phyloP scores from a whole-genome alignment of 2,329 filamentous ascomycete species.

The Calonectria crousiana region DNA sequence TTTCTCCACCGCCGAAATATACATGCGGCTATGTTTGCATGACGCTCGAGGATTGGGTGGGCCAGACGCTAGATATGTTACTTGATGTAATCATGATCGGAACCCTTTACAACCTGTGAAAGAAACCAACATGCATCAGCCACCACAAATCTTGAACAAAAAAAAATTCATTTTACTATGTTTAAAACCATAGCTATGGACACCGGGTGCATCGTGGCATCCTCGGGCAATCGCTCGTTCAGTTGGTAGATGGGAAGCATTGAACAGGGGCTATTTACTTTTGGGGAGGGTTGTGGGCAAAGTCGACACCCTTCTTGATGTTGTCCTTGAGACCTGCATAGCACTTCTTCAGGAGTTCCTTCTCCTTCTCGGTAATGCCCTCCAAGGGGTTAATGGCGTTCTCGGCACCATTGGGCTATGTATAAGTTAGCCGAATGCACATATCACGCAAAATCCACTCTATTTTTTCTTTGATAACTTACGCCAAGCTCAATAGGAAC shows the following conservation, averaged over 20 bases:
- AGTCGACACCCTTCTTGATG: slow-evolving; percentile 93
- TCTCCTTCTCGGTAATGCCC: slow-evolving; percentile 86
- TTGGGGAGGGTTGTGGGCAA: slow-evolving; percentile 88
- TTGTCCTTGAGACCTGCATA: slow-evolving; percentile 88
- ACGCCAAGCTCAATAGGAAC: slow-evolving; percentile 95
- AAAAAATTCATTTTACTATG: slow-evolving; percentile 51
- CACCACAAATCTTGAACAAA: slow-evolving; percentile 42
- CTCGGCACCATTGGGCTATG: slow-evolving; percentile 83
- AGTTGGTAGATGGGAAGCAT: slow-evolving; percentile 34
- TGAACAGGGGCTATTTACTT: slow-evolving; percentile 72
- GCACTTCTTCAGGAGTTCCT: slow-evolving; percentile 83
- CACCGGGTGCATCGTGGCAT: slow-evolving; percentile 43
- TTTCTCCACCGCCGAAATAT: slow-evolving; percentile 24
- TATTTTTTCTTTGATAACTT: slow-evolving; percentile 57
- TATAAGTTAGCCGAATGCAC: slow-evolving; percentile 45
- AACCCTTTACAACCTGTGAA: slow-evolving; percentile 52
- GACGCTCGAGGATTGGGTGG: slow-evolving; percentile 20
- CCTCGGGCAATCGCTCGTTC: slow-evolving; percentile 44
- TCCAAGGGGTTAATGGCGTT: slow-evolving; percentile 86
- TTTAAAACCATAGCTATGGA: slow-evolving; percentile 51
- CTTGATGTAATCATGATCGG: slow-evolving; percentile 36
- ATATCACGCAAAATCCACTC: slow-evolving; percentile 18
- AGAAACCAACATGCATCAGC: slow-evolving; percentile 51
- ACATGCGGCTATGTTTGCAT: slow-evolving; percentile 36
- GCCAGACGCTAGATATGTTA: slow-evolving; percentile 32